Evolutionary conservation across 1,284 basidiomycete species (phyloP), one percentile per base, ranked within the genome.

Genomic region (Rhodotorula sp.): DNA sequence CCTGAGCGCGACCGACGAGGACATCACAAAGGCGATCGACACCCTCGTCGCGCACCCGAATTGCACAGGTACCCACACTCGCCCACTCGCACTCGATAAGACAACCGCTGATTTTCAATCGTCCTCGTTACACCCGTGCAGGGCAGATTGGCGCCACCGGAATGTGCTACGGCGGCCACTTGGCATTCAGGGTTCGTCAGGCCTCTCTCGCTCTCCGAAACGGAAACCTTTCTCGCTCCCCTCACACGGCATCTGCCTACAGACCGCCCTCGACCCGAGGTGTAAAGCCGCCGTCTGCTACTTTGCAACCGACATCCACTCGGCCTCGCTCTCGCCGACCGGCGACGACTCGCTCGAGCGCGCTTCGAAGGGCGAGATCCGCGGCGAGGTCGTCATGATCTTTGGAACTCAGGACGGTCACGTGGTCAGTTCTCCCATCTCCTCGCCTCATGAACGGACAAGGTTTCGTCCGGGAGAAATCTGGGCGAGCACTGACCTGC

Each of bases 341-440:
- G 96, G 68, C 91, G 73, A 96, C 63, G 91, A 91, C 15, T 89
- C 91, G 0, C 88, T 96, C 39, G 92, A 91, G 29, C n/a, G 91
- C 5, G 96, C 64, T 81, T 83, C 66, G 86, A 87, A 88, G 16
- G 92, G 93, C 8, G 90, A 92, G 70, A 81, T 96, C 54, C n/a
- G 91, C 79, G 91, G 90, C 66, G 93, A 97, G 79, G 83, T 97
- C 18, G 89, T 92, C 71, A 90, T 96, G 88, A 92, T 96, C 64
- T 96, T 96, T 78, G 93, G 93, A 23, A 94, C 94, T 80, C 92
- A 94, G 85, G 91, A 88, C 72, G 76, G 82, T 63, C 54, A 56
- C n/a, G 71, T 75, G 16, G 72, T 74, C 61, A 65, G 70, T 62
- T 58, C 21, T 70, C 20, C 1, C 18, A 63, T 15, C 20, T 59